Conservation (phyloP, 257 asterid species). For the Petunia secreta region DNA sequence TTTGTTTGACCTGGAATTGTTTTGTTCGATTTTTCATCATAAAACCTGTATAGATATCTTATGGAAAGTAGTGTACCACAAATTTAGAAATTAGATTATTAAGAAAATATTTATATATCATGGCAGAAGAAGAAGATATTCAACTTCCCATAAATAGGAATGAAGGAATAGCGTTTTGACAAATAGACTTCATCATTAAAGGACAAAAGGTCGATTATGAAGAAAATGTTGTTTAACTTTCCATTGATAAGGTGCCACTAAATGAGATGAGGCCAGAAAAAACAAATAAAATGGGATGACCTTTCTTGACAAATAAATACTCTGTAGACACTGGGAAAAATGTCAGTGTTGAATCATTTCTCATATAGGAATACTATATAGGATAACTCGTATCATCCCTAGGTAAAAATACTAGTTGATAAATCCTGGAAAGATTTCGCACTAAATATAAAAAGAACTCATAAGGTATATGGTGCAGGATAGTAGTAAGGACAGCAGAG, state of each 20-base stretch:
- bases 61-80: background rate
- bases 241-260: constrained; percentile 1
- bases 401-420: background rate
- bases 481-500: background rate
- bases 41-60: background rate
- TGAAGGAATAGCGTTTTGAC: background rate
- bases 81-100: background rate
- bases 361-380: background rate
- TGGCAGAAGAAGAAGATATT: constrained; percentile 6
- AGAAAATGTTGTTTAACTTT: constrained; percentile 19
- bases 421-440: background rate
- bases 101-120: background rate
- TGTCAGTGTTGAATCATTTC: background rate
- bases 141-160: constrained; percentile 8
- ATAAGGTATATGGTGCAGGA: background rate
- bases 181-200: background rate
- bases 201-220: background rate
- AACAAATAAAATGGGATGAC: background rate
- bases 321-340: background rate
- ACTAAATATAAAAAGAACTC: background rate
- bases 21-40: background rate
- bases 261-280: constrained; percentile 9
- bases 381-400: background rate
- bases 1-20: constrained; percentile 11
- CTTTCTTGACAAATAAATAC: background rate